Evolutionary conservation across 345 rosid species (phyloP).

Genomic region (Salix udensis): DNA sequence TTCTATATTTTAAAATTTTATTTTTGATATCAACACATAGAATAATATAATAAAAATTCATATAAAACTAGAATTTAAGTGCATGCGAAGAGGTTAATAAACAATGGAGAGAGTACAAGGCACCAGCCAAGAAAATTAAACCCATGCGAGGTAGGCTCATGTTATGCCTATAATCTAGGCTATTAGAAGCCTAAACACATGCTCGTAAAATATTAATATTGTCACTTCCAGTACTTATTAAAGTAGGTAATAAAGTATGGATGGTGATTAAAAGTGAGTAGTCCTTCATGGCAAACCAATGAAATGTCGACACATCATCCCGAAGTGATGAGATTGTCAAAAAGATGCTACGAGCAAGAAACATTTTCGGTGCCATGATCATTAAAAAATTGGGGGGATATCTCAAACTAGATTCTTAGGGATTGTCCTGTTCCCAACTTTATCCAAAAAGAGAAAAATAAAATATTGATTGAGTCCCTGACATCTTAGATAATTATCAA

Average conservation of each 20-base stretch:
- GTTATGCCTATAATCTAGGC: conserved; percentile 9
- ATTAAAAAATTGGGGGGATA: neutral
- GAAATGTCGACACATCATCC: neutral
- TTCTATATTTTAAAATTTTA: no score
- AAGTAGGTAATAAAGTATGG: neutral
- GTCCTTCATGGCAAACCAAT: neutral
- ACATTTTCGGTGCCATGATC: neutral
- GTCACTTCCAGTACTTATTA: neutral
- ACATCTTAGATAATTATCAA: neutral
- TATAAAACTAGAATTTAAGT: neutral
- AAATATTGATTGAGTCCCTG: neutral
- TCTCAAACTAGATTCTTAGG: neutral
- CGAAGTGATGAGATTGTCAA: neutral
- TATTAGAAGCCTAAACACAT: conserved; percentile 3
- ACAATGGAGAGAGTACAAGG: neutral
- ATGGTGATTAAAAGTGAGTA: neutral
- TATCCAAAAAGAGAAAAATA: neutral
- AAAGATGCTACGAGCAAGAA: neutral
- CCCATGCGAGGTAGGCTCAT: neutral
- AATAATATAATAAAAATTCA: no score
- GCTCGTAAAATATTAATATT: conserved; percentile 3
- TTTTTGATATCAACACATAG: no score
- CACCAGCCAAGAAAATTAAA: neutral
- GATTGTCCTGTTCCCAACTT: neutral
- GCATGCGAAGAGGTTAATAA: neutral